Conservation (phyloP, 2,329 filamentous ascomycete genomes). For the Exophiala xenobiotica region DNA sequence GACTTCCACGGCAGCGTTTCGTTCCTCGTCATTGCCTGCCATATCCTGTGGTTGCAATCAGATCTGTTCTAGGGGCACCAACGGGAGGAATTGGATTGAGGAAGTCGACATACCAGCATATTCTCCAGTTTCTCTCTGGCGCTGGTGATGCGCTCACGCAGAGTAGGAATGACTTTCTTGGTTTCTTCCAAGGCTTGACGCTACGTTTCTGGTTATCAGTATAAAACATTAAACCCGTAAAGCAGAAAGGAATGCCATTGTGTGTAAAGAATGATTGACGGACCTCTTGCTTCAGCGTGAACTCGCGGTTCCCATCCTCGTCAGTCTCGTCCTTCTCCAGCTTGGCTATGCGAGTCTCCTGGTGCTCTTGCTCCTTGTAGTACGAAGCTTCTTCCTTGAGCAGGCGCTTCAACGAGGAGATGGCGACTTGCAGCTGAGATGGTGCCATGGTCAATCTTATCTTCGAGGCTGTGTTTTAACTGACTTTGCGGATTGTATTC, state of each 20-base stretch:
- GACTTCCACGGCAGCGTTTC: conserved; percentile 55
- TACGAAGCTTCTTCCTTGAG: conserved; percentile 92
- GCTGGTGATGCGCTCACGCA: conserved; percentile 69
- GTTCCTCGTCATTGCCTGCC: conserved; percentile 48
- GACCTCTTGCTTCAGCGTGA: conserved; percentile 85
- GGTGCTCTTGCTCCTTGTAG: conserved; percentile 76
- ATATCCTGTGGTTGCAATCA: conserved; percentile 38
- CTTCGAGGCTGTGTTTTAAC: no score
- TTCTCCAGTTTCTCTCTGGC: conserved; percentile 73
- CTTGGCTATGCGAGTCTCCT: conserved; percentile 69
- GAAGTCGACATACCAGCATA: conserved; percentile 60
- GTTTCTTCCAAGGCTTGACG: conserved; percentile 83
- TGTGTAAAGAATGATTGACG: conserved; percentile 15
- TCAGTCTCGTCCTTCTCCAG: conserved; percentile 61
- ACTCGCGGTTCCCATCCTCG: conserved; percentile 77
- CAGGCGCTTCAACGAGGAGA: conserved; percentile 74
- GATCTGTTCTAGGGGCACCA: neutral
- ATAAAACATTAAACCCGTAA: no score
- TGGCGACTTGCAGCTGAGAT: conserved; percentile 60
- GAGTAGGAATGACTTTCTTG: conserved; percentile 71
- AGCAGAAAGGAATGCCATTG: neutral
- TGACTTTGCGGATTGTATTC: no score
- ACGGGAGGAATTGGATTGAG: neutral
- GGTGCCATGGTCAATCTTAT: no score
- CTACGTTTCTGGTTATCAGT: no score